Evolutionary conservation across 2,329 filamentous ascomycete genomes (phyloP).

Genomic region (Neonectria punicea): DNA sequence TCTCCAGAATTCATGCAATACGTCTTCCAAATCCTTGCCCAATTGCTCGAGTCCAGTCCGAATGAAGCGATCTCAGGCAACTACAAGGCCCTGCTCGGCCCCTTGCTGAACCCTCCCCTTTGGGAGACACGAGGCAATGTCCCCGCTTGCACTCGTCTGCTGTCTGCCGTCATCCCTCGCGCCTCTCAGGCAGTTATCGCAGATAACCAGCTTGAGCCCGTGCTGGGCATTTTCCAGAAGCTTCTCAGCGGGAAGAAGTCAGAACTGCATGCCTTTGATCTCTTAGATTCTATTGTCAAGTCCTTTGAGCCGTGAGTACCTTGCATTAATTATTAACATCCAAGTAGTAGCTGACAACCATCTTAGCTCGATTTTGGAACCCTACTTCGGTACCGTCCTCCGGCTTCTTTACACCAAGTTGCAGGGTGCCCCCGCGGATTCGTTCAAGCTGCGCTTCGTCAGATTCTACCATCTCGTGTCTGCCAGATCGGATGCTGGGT

Average conservation of each 20-base stretch:
- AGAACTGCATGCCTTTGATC: slow-evolving; percentile 87
- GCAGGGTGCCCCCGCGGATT: slow-evolving; percentile 76
- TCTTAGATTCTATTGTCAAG: slow-evolving; percentile 82
- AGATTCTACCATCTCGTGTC: slow-evolving; percentile 95
- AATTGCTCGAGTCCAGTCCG: slow-evolving; percentile 87
- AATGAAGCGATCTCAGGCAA: slow-evolving; percentile 80
- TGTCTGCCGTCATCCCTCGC: slow-evolving; percentile 85
- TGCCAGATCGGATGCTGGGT: slow-evolving; percentile 79
- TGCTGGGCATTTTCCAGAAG: slow-evolving; percentile 96
- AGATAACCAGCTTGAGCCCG: slow-evolving; percentile 84
- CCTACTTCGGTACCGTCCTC: slow-evolving; percentile 83
- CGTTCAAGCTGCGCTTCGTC: slow-evolving; percentile 86
- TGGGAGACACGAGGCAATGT: slow-evolving; percentile 96
- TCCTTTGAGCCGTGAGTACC: slow-evolving; percentile 75
- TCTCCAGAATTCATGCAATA: slow-evolving; percentile 89
- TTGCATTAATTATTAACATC: background rate
- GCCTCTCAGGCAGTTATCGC: slow-evolving; percentile 77
- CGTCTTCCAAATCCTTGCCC: slow-evolving; percentile 93
- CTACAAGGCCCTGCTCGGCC: slow-evolving; percentile 81
- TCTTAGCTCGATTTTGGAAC: slow-evolving; percentile 70
- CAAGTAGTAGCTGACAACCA: slow-evolving; percentile 36
- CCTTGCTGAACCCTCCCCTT: slow-evolving; percentile 81
- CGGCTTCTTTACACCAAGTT: slow-evolving; percentile 83
- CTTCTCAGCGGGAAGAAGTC: slow-evolving; percentile 84
- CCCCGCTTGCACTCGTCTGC: slow-evolving; percentile 85